A percentile compares a stretch with the other conserved stretches of the same genome.
Evolutionary conservation across 805 yeast genomes (phyloP).

Genomic region (Gaillardinia entomophila): DNA sequence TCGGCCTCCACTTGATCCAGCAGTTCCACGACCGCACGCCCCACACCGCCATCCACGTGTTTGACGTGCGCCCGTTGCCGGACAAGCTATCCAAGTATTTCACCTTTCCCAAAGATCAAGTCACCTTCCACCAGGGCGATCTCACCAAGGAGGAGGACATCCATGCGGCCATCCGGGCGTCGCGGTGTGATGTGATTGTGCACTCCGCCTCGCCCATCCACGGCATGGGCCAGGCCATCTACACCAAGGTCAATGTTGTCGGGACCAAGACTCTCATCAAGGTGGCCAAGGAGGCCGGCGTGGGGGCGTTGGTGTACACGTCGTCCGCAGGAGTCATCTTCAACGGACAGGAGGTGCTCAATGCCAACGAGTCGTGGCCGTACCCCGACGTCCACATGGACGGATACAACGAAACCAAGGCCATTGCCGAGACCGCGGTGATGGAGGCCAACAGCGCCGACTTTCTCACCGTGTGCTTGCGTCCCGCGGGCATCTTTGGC

Average conservation of each 20-base stretch:
- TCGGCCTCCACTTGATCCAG: slow-evolving; percentile 86
- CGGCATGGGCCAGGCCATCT: slow-evolving; percentile 70
- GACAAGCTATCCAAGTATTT: slow-evolving; percentile 63
- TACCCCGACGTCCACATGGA: slow-evolving; percentile 92
- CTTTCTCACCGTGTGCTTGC: slow-evolving; percentile 74
- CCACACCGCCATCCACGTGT: slow-evolving; percentile 71
- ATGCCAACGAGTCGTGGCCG: slow-evolving; percentile 94
- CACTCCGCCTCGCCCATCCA: slow-evolving; percentile 98
- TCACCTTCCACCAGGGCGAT: slow-evolving; percentile 74
- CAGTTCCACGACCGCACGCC: slow-evolving; percentile 67
- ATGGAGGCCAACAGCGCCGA: slow-evolving; percentile 61
- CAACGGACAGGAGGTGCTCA: slow-evolving; percentile 87
- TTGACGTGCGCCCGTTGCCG: slow-evolving; percentile 88
- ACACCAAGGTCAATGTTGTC: slow-evolving; percentile 82
- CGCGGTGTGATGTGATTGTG: slow-evolving; percentile 71
- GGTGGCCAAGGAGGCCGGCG: slow-evolving; percentile 48
- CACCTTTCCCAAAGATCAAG: slow-evolving; percentile 57
- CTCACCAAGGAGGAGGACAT: slow-evolving; percentile 72
- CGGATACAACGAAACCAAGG: slow-evolving; percentile 93
- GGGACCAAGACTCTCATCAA: slow-evolving; percentile 77
- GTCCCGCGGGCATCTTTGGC: slow-evolving; percentile 98
- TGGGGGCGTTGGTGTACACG: slow-evolving; percentile 80
- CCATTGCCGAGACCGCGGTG: slow-evolving; percentile 80
- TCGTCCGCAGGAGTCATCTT: slow-evolving; percentile 97
- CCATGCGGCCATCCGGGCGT: slow-evolving; percentile 48